phyloP scores from a whole-genome alignment of 768 basidiomycete genomes.

The Sporobolomyces pararoseus region DNA sequence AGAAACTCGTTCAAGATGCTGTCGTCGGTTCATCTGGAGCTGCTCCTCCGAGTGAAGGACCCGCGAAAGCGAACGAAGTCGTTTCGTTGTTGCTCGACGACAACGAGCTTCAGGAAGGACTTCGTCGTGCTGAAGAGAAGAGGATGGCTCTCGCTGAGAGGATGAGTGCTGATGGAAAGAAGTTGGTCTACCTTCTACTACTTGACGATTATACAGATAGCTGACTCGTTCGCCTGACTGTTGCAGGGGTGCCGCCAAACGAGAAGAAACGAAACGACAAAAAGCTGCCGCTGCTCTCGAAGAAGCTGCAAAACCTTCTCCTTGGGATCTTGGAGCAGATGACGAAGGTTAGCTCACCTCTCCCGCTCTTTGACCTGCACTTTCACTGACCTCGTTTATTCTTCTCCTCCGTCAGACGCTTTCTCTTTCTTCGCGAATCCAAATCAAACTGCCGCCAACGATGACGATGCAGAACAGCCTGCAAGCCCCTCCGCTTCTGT shows the following conservation, averaged over 20 bases:
- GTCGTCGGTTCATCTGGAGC: slow-evolving; percentile 66
- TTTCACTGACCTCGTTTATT: neutral
- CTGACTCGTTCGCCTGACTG: neutral
- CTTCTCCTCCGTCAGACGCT: slow-evolving; percentile 20
- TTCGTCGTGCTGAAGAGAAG: slow-evolving; percentile 46
- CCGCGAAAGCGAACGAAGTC: slow-evolving; percentile 91
- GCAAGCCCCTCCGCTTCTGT: slow-evolving; percentile 11
- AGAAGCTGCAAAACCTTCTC: slow-evolving; percentile 4
- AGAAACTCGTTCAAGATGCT: slow-evolving; percentile 78
- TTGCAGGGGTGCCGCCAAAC: slow-evolving; percentile 16
- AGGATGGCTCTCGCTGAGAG: slow-evolving; percentile 49
- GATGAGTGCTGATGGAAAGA: slow-evolving; percentile 45
- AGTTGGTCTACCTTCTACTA: slow-evolving; percentile 5
- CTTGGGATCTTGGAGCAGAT: slow-evolving; percentile 31
- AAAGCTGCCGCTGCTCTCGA: slow-evolving; percentile 17
- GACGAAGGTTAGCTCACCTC: slow-evolving; percentile 32
- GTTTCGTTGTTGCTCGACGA: slow-evolving; percentile 91
- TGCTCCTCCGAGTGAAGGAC: slow-evolving; percentile 29
- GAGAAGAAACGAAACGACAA: slow-evolving; percentile 22
- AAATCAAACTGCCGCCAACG: slow-evolving; percentile 28
- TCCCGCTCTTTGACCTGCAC: neutral
- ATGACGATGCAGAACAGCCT: slow-evolving; percentile 33
- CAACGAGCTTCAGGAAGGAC: slow-evolving; percentile 66
- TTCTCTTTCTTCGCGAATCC: slow-evolving; percentile 39
- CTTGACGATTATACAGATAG: neutral